Percentiles rank a stretch among this genome's conserved stretches.
Conservation (phyloP, 805 yeast genomes). For the Zygoascus tannicola region DNA sequence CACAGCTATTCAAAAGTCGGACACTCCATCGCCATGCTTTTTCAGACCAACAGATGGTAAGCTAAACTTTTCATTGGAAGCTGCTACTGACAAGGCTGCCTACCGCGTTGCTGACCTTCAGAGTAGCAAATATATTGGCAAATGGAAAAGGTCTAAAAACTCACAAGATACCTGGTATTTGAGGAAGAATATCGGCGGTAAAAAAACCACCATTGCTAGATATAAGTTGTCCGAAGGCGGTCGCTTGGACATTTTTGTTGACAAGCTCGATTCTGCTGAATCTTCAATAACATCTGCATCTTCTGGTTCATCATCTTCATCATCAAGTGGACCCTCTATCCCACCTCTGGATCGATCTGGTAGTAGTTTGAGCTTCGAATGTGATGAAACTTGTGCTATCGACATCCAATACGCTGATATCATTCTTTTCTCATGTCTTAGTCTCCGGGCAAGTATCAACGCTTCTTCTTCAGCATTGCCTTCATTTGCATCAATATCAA, state of each 20-base stretch:
- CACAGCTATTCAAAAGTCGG: not conserved
- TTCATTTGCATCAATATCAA: not conserved
- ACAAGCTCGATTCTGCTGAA: not conserved
- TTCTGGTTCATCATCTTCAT: not conserved
- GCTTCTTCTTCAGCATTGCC: not conserved
- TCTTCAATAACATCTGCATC: not conserved
- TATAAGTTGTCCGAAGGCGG: not conserved
- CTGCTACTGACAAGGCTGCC: not conserved
- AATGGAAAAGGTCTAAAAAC: not conserved
- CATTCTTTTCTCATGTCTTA: not conserved
- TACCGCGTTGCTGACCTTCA: not conserved
- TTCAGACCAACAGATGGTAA: too few relatives aligned
- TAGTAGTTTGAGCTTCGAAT: not conserved
- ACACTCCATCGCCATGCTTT: slow-evolving; percentile 14
- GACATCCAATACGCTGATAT: not conserved
- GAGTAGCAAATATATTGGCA: not conserved
- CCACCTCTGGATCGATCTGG: not conserved
- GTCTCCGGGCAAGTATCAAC: not conserved
- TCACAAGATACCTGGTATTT: not conserved
- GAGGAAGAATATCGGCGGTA: not conserved
- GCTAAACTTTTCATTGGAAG: slow-evolving; percentile 5
- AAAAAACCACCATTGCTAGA: not conserved
- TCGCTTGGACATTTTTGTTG: not conserved
- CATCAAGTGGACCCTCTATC: not conserved
- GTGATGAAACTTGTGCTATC: not conserved